Conservation (phyloP, 257 asterid species). For the Gardenia jasminoides region DNA sequence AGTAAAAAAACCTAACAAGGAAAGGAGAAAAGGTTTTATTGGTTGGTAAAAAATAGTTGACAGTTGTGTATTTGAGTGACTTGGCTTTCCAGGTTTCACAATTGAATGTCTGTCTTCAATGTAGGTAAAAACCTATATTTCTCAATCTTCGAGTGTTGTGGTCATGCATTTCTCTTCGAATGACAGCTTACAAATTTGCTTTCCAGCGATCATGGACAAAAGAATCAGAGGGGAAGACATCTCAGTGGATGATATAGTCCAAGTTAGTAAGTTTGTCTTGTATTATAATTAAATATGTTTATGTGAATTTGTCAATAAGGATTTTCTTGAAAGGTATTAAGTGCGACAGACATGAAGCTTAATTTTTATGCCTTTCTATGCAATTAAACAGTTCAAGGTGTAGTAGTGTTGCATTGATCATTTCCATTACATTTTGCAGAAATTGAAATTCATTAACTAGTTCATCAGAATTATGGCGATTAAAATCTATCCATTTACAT, state of each 20-base stretch:
- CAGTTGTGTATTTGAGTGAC: background rate
- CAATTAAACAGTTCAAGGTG: background rate
- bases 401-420: background rate
- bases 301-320: background rate
- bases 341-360: background rate
- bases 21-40: background rate
- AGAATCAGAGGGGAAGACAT: constrained; percentile 81
- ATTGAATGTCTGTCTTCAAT: background rate
- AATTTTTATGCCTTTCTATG: background rate
- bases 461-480: background rate
- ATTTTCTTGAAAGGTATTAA: background rate
- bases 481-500: too few relatives aligned
- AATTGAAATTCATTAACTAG: background rate
- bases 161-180: constrained; percentile 28
- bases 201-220: constrained; percentile 83
- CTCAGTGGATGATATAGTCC: constrained; percentile 66
- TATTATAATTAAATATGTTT: background rate
- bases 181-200: constrained; percentile 37
- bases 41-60: background rate
- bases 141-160: constrained; percentile 25
- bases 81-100: background rate
- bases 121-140: constrained; percentile 6
- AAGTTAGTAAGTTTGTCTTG: constrained; percentile 49
- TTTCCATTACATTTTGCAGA: background rate
- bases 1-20: too few relatives aligned